A percentile compares a stretch with the other conserved stretches of the same genome.
Evolutionary conservation across 192 early-diverging fungal species (phyloP).

Genomic region (Podila epigama): DNA sequence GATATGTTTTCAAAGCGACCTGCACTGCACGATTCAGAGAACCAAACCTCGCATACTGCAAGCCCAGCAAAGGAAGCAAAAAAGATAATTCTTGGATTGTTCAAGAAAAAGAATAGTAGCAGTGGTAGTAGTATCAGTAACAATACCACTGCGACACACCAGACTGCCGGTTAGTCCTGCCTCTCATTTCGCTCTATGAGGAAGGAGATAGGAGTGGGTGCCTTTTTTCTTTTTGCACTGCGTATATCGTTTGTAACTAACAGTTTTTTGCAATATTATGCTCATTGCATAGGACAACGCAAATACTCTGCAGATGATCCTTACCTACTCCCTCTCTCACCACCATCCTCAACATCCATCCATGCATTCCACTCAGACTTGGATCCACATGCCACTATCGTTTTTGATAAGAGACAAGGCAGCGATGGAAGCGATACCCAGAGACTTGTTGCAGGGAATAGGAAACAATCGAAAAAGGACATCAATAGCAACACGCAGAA

Average conservation of each 20-base stretch:
- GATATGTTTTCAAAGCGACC: slow-evolving; percentile 16
- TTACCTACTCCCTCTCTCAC: not conserved
- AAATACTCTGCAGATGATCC: slow-evolving; percentile 33
- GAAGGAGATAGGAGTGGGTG: no score
- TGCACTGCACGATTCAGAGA: slow-evolving; percentile 15
- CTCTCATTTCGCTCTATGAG: no score
- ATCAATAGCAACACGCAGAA: not conserved
- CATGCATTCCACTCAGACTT: slow-evolving; percentile 15
- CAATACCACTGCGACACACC: not conserved
- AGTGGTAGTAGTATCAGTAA: not conserved
- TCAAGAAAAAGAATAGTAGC: slow-evolving; percentile 18
- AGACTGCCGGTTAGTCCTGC: no score
- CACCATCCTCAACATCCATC: slow-evolving; percentile 5
- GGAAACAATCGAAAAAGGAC: not conserved
- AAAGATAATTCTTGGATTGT: slow-evolving; percentile 17
- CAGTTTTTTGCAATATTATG: not conserved
- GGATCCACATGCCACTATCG: not conserved
- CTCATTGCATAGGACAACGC: slow-evolving; percentile 9
- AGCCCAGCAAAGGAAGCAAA: slow-evolving; percentile 32
- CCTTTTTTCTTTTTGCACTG: no score
- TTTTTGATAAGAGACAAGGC: slow-evolving; percentile 19
- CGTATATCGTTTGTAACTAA: not conserved
- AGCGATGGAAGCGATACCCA: slow-evolving; percentile 20
- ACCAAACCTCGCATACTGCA: slow-evolving; percentile 4
- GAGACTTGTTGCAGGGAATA: not conserved